Conservation (phyloP, 352 stramenopile species). For the Globisporangium parvum region DNA sequence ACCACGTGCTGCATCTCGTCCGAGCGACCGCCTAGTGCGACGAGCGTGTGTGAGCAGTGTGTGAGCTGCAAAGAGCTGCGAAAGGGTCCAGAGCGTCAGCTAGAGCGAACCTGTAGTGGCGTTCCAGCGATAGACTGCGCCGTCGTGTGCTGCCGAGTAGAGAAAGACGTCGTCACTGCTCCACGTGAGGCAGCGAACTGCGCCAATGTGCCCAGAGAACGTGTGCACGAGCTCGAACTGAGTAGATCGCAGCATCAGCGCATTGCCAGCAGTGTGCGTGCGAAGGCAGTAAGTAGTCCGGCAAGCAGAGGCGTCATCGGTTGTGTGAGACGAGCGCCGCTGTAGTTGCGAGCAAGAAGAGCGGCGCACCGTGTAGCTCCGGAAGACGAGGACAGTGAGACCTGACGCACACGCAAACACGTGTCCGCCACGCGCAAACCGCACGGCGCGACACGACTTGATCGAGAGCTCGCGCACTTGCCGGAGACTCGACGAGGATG, state of each 20-base stretch:
- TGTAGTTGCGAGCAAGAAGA: not conserved
- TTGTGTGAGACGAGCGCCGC: not conserved
- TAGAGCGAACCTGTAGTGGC: conserved; percentile 20
- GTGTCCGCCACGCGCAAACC: conserved; percentile 65
- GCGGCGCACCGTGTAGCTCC: conserved; percentile 48
- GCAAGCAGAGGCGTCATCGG: too few species aligned
- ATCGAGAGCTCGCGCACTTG: conserved; percentile 59
- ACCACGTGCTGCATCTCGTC: conserved; percentile 72
- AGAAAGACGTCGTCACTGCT: conserved; percentile 67
- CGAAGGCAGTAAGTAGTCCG: not conserved
- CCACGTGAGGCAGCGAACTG: conserved; percentile 61
- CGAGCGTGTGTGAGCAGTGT: not conserved
- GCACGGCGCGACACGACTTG: conserved; percentile 57
- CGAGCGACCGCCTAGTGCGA: conserved; percentile 33
- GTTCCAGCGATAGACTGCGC: conserved; percentile 78
- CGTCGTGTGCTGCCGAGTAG: conserved; percentile 73
- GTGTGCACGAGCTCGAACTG: conserved; percentile 59
- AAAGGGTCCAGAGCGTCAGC: not conserved
- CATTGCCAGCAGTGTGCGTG: not conserved
- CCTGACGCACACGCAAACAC: conserved; percentile 67
- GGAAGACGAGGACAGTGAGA: conserved; percentile 54
- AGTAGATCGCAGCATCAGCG: not conserved
- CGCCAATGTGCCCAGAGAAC: conserved; percentile 77
- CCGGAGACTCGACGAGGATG: conserved; percentile 55
- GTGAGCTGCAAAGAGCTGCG: not conserved